These are phyloP conservation scores for Aureobasidium melanogenum DNA, from an alignment of 2,329 filamentous ascomycete species.

Conservation along the genomic window DNA sequence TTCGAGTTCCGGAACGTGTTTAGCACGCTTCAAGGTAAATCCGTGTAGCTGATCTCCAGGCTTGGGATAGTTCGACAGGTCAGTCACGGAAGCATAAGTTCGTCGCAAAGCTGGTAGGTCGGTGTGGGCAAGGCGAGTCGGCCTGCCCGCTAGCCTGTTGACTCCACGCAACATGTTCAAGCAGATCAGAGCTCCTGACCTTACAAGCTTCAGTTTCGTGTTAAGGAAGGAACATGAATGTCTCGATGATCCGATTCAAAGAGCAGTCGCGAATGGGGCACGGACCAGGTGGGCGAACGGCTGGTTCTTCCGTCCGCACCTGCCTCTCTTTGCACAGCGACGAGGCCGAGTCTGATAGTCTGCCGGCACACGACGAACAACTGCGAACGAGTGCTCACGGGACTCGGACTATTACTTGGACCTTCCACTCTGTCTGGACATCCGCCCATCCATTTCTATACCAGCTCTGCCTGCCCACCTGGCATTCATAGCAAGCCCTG, in stretches of 20 bases:
- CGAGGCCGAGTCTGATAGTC: background rate
- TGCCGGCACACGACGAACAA: background rate
- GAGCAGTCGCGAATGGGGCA: background rate
- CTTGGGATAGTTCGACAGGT: constrained; percentile 65
- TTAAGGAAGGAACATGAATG: background rate
- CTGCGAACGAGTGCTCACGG: background rate
- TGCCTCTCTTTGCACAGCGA: constrained; percentile 2
- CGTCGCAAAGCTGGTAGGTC: constrained; percentile 15
- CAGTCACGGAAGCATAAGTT: constrained; percentile 58
- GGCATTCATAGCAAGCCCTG: background rate
- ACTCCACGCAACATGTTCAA: constrained; percentile 3
- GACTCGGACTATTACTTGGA: background rate
- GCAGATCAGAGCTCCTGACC: background rate
- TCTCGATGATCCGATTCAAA: background rate
- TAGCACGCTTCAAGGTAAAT: constrained; percentile 80
- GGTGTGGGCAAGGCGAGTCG: background rate
- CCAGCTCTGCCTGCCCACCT: background rate
- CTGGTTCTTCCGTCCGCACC: background rate
- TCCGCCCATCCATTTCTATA: background rate
- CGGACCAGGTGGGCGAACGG: background rate
- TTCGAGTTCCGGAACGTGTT: constrained; percentile 90
- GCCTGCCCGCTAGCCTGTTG: background rate
- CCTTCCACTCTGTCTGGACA: background rate
- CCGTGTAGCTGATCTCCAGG: constrained; percentile 83
- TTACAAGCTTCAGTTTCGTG: background rate